These are phyloP conservation scores for Mycena amicta DNA, from an alignment of 768 basidiomycete species.

Conservation along the genomic window DNA sequence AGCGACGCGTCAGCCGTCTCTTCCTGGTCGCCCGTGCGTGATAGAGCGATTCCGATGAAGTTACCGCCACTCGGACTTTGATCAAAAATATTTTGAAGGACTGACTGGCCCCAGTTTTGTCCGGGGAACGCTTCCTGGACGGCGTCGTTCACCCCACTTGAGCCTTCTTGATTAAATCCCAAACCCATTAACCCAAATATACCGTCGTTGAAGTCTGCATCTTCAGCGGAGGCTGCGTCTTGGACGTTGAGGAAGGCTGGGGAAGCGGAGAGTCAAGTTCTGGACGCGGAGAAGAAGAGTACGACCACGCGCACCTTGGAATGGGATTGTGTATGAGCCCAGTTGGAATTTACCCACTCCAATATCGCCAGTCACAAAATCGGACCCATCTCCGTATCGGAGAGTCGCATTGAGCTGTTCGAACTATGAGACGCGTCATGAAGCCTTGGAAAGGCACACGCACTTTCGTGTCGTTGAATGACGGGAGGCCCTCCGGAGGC, in stretches of 20 bases:
- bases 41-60: conserved; percentile 20
- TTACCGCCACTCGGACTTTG: conserved; percentile 4
- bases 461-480: conserved; percentile 17
- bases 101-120: conserved; percentile 14
- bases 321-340: conserved; percentile 8
- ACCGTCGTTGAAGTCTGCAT: conserved; percentile 12
- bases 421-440: too few species aligned
- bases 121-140: conserved; percentile 1
- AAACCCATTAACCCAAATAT: conserved; percentile 19
- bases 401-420: conserved; percentile 17
- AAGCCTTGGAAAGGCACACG: too few species aligned
- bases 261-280: not conserved
- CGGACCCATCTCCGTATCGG: conserved; percentile 14
- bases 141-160: conserved; percentile 13
- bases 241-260: conserved; percentile 19
- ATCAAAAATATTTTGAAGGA: conserved; percentile 19
- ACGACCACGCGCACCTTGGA: conserved; percentile 8
- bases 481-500: conserved; percentile 19
- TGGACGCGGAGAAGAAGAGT: not conserved
- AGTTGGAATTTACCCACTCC: conserved; percentile 17
- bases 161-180: conserved; percentile 17
- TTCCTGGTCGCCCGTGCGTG: conserved; percentile 15
- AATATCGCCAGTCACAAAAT: conserved; percentile 17
- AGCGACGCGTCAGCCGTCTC: conserved; percentile 19
- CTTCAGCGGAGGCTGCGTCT: conserved; percentile 5